Evolutionary conservation across 2,329 filamentous ascomycete genomes (phyloP).

Genomic region (Leptographium procerum): DNA sequence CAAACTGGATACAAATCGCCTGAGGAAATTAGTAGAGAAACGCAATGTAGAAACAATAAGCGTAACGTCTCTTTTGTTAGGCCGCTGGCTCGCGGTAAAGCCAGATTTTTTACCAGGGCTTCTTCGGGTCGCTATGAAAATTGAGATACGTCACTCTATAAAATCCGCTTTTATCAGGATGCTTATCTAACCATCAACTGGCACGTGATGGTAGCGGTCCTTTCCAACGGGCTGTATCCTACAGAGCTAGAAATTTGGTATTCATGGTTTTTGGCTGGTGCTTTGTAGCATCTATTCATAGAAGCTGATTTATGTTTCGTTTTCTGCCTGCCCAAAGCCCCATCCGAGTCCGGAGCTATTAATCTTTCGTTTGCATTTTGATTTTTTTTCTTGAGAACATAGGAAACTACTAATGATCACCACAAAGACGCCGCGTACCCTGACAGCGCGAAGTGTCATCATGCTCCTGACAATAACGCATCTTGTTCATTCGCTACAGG

Average conservation of each 20-base stretch:
- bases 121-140: not conserved
- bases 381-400: not conserved
- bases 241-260: no score
- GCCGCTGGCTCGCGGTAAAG: slow-evolving; percentile 1
- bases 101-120: not conserved
- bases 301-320: not conserved
- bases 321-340: not conserved
- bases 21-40: not conserved
- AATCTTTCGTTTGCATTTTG: not conserved
- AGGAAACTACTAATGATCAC: slow-evolving; percentile 6
- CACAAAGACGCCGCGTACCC: slow-evolving; percentile 8
- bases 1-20: not conserved
- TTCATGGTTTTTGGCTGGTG: no score
- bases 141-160: not conserved
- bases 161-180: not conserved
- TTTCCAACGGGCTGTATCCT: not conserved
- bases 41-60: not conserved
- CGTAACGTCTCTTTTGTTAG: not conserved
- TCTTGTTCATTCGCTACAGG: not conserved
- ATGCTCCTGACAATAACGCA: slow-evolving; percentile 1
- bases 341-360: not conserved
- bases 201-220: not conserved
- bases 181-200: not conserved
- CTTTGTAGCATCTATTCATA: not conserved
- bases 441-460: not conserved